These are phyloP conservation scores for Nissolia schottii DNA, from an alignment of 306 rosid genomes.

Conservation along the genomic window DNA sequence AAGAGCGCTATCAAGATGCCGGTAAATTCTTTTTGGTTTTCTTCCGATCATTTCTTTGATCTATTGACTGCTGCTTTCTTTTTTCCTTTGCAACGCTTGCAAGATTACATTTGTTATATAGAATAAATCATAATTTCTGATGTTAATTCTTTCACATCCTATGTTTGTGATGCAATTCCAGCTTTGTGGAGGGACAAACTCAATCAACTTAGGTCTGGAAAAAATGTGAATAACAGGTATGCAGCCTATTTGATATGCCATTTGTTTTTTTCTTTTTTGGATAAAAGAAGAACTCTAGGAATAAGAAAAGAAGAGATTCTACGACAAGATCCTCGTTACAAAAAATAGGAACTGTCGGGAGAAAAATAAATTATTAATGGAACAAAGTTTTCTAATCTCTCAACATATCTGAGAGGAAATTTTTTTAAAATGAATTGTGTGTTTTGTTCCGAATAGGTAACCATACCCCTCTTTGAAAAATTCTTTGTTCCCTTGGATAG, in stretches of 20 bases:
- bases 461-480: no score
- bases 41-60: background rate
- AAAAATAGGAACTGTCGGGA: no score
- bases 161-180: conserved; percentile 24
- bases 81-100: background rate
- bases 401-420: no score
- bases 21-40: conserved; percentile 62
- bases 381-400: no score
- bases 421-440: no score
- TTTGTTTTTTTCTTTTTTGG: no score
- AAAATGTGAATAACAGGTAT: conserved; percentile 39
- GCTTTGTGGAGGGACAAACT: conserved; percentile 54
- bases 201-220: conserved; percentile 40
- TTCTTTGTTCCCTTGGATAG: background rate
- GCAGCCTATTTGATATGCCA: background rate
- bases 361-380: no score
- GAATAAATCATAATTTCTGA: background rate
- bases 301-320: no score
- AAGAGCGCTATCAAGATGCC: conserved; percentile 96
- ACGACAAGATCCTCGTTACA: no score
- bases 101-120: conserved; percentile 1
- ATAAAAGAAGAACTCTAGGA: no score
- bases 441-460: no score
- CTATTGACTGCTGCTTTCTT: background rate
- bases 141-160: background rate